Conservation (phyloP, 2,329 filamentous ascomycete genomes). For the Lasiodiplodia citricola region DNA sequence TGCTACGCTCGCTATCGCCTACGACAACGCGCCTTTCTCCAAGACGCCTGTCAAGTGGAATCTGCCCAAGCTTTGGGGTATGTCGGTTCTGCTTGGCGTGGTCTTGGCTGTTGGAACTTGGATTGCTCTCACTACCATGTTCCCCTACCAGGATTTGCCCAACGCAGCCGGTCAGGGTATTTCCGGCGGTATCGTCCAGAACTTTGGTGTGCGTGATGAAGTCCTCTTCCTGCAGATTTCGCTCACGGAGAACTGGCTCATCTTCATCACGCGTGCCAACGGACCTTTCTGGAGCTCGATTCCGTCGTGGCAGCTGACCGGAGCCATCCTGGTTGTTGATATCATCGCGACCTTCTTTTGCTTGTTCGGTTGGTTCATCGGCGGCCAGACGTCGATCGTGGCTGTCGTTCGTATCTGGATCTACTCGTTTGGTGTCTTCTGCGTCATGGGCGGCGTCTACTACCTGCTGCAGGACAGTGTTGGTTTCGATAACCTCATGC, state of each 20-base stretch:
- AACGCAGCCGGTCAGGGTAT: conserved; percentile 55
- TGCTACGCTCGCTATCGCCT: conserved; percentile 88
- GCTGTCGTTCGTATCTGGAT: conserved; percentile 89
- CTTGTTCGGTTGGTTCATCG: conserved; percentile 82
- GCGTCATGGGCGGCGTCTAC: conserved; percentile 77
- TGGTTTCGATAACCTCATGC: conserved; percentile 91
- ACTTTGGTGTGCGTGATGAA: conserved; percentile 80
- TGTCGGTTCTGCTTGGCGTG: conserved; percentile 82
- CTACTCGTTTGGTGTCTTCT: conserved; percentile 89
- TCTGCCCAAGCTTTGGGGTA: conserved; percentile 90
- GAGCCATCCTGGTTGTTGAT: conserved; percentile 81
- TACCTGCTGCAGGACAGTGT: conserved; percentile 80
- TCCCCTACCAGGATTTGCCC: conserved; percentile 48
- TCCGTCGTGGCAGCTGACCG: conserved; percentile 82
- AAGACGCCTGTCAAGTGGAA: conserved; percentile 93
- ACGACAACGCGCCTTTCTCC: conserved; percentile 89
- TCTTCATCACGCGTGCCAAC: conserved; percentile 94
- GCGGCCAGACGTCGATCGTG: conserved; percentile 74
- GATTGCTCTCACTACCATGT: conserved; percentile 88
- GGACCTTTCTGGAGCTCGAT: conserved; percentile 90
- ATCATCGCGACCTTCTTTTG: conserved; percentile 84
- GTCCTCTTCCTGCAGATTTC: conserved; percentile 90
- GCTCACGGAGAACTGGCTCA: conserved; percentile 93
- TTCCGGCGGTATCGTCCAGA: conserved; percentile 85
- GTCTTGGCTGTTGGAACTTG: conserved; percentile 84